phyloP scores from a whole-genome alignment of 192 early-diverging fungal genomes.

The Chytriomyces hyalinus region DNA sequence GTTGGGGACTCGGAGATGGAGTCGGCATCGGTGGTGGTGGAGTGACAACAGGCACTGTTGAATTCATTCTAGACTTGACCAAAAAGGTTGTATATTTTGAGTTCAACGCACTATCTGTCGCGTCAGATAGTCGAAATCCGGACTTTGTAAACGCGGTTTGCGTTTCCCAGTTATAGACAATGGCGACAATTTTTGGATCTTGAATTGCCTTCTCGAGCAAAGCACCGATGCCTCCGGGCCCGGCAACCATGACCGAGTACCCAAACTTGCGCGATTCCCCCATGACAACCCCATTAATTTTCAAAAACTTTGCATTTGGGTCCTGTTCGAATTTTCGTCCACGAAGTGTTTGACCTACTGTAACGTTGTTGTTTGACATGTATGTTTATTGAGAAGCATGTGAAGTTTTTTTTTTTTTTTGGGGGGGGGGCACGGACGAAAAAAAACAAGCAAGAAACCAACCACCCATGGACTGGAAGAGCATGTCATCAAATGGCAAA shows the following conservation, averaged over 20 bases:
- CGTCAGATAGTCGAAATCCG: background rate
- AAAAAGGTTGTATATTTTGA: background rate
- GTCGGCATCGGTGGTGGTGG: background rate
- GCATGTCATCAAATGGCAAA: too few species aligned
- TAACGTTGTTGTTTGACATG: background rate
- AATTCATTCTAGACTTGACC: background rate
- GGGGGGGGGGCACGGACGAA: too few species aligned
- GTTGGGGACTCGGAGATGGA: background rate
- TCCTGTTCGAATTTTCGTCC: background rate
- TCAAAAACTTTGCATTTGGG: background rate
- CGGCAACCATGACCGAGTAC: background rate
- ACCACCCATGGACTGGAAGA: too few species aligned
- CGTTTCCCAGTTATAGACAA: background rate
- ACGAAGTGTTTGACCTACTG: background rate
- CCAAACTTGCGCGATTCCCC: conserved; percentile 9
- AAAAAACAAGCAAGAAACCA: too few species aligned
- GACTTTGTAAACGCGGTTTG: background rate
- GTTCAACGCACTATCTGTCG: background rate
- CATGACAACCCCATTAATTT: conserved; percentile 3
- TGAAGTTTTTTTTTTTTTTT: too few species aligned
- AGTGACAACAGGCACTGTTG: too few species aligned
- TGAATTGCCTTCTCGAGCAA: background rate
- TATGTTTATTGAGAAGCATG: too few species aligned
- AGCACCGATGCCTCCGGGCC: background rate
- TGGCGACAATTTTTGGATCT: background rate